These are phyloP conservation scores for Cyclotella kingstonii DNA, from an alignment of 108 stramenopile genomes.

Conservation along the genomic window DNA sequence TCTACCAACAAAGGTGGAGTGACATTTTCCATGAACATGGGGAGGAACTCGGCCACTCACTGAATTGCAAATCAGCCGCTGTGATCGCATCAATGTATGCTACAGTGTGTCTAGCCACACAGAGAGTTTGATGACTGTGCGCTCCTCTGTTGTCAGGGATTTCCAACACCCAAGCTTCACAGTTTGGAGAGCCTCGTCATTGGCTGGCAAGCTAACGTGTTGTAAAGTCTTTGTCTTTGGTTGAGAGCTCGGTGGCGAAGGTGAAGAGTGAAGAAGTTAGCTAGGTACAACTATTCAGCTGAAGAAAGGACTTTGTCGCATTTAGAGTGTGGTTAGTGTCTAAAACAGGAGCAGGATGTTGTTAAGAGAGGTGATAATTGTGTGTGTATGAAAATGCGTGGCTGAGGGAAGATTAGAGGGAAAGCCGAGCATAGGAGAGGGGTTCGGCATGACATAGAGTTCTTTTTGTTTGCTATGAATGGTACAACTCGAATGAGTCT, in stretches of 20 bases:
- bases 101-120: conserved; percentile 69
- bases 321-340: no score
- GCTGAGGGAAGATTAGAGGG: no score
- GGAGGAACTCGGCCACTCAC: conserved; percentile 88
- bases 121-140: conserved; percentile 58
- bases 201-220: conserved; percentile 81
- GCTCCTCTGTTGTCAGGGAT: conserved; percentile 44
- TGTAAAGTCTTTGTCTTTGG: conserved; percentile 57
- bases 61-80: conserved; percentile 77
- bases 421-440: no score
- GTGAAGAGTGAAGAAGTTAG: conserved; percentile 55
- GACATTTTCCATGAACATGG: conserved; percentile 78
- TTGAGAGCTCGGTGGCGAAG: conserved; percentile 61
- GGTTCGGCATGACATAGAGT: no score
- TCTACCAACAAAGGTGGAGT: conserved; percentile 48
- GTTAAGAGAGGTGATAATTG: no score
- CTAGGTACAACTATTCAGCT: conserved; percentile 42
- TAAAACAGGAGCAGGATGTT: no score
- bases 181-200: conserved; percentile 64
- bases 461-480: no score
- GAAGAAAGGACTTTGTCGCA: conserved; percentile 30
- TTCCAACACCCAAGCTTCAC: conserved; percentile 72
- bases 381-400: no score
- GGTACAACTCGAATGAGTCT: no score
- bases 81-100: conserved; percentile 85